Evolutionary conservation across 495 filamentous ascomycete species (phyloP).

Genomic region (Aspergillus sclerotiicarbonarius): DNA sequence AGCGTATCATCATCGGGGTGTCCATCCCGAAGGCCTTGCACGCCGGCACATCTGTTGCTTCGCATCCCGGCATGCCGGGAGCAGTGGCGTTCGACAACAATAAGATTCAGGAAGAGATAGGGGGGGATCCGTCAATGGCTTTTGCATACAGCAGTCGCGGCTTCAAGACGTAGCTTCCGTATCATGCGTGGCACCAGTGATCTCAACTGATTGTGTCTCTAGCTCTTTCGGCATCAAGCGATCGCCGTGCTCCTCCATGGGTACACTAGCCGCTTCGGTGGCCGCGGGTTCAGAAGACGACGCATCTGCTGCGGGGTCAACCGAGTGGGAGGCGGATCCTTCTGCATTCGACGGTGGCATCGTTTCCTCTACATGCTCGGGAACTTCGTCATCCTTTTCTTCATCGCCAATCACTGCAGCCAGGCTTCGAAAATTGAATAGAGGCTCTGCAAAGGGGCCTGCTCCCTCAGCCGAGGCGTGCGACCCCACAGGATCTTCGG

Average conservation of each 20-base stretch:
- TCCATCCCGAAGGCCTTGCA: background rate
- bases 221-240: conserved; percentile 35
- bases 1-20: background rate
- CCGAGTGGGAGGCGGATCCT: conserved; percentile 25
- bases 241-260: conserved; percentile 12
- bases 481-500: conserved; percentile 40
- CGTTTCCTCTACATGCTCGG: conserved; percentile 46
- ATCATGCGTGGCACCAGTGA: conserved; percentile 24
- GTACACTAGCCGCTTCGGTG: conserved; percentile 12
- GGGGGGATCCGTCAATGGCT: background rate
- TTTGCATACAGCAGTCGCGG: background rate
- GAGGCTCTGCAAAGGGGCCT: conserved; percentile 62
- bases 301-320: conserved; percentile 22
- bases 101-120: background rate
- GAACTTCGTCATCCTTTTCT: conserved; percentile 45
- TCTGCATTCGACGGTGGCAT: conserved; percentile 15
- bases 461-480: conserved; percentile 41
- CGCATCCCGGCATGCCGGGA: background rate
- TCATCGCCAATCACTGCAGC: conserved; percentile 79
- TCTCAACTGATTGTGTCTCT: conserved; percentile 41
- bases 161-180: conserved; percentile 32
- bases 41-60: conserved; percentile 6
- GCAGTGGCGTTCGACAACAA: background rate
- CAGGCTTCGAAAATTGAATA: conserved; percentile 91
- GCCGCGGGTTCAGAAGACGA: conserved; percentile 9